These are phyloP conservation scores for Aspergillus udagawae DNA, from an alignment of 2,329 filamentous ascomycete species.

Conservation along the genomic window DNA sequence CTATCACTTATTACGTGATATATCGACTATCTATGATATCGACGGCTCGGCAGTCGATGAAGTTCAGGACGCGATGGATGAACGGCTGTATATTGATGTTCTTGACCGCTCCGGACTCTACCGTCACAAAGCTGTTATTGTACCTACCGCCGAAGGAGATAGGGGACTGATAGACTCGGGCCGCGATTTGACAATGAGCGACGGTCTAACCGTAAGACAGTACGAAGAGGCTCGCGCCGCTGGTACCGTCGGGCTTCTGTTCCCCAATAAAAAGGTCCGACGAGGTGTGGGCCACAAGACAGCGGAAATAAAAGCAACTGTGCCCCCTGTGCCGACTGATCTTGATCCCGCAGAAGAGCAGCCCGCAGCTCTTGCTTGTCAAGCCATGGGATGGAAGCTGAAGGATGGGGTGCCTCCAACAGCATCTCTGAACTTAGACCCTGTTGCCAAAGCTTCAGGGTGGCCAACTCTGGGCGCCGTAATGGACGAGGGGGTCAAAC, in stretches of 20 bases:
- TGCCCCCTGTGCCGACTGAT: constrained; percentile 47
- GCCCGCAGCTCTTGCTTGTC: constrained; percentile 72
- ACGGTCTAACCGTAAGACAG: constrained; percentile 66
- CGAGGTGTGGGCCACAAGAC: constrained; percentile 45
- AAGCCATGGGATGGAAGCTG: constrained; percentile 77
- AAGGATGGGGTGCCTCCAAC: constrained; percentile 60
- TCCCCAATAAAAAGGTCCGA: constrained; percentile 42
- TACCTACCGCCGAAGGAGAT: constrained; percentile 75
- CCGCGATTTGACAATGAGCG: constrained; percentile 69
- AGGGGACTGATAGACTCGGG: constrained; percentile 76
- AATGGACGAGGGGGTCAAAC: constrained; percentile 83
- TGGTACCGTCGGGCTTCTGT: constrained; percentile 45
- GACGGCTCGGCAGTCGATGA: constrained; percentile 64
- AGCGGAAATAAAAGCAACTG: constrained; percentile 47
- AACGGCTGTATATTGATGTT: constrained; percentile 92
- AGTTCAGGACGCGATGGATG: constrained; percentile 73
- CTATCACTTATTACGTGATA: constrained; percentile 75
- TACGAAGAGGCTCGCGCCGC: constrained; percentile 67
- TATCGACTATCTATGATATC: constrained; percentile 82
- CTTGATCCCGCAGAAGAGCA: constrained; percentile 64
- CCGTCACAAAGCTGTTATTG: constrained; percentile 70
- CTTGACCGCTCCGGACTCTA: constrained; percentile 87
- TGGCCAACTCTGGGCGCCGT: constrained; percentile 81
- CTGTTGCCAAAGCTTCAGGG: constrained; percentile 56
- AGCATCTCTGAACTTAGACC: constrained; percentile 67